These are phyloP conservation scores for Botrytis aclada DNA, from an alignment of 2,329 filamentous ascomycete species.

Conservation along the genomic window DNA sequence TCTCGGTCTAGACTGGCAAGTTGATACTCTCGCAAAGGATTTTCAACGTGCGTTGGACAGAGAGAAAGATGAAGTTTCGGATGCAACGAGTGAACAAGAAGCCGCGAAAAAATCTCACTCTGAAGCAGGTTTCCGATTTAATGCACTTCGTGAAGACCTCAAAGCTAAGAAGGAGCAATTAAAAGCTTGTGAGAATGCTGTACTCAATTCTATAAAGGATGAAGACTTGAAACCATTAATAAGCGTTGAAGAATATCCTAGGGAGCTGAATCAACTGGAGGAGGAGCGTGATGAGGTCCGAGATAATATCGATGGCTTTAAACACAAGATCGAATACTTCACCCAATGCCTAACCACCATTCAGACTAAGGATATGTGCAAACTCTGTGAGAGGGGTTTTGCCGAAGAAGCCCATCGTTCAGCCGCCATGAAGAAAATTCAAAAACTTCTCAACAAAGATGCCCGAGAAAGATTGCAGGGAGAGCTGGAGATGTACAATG, in stretches of 20 bases:
- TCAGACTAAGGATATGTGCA: slow-evolving; percentile 68
- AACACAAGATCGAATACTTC: slow-evolving; percentile 70
- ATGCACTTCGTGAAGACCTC: slow-evolving; percentile 60
- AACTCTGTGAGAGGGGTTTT: slow-evolving; percentile 72
- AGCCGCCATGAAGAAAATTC: slow-evolving; percentile 65
- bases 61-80: slow-evolving; percentile 56
- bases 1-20: slow-evolving; percentile 65
- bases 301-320: slow-evolving; percentile 66
- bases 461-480: slow-evolving; percentile 60
- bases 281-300: slow-evolving; percentile 51
- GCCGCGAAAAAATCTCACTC: slow-evolving; percentile 68
- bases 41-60: slow-evolving; percentile 63
- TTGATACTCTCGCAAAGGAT: slow-evolving; percentile 64
- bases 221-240: slow-evolving; percentile 40
- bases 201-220: slow-evolving; percentile 49
- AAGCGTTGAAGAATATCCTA: slow-evolving; percentile 53
- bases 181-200: slow-evolving; percentile 56
- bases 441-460: slow-evolving; percentile 59
- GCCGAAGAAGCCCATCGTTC: slow-evolving; percentile 57
- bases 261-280: slow-evolving; percentile 49
- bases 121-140: slow-evolving; percentile 71
- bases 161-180: slow-evolving; percentile 63
- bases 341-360: slow-evolving; percentile 63
- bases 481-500: slow-evolving; percentile 52
- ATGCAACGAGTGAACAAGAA: slow-evolving; percentile 69